phyloP scores from a whole-genome alignment of 352 stramenopile species.

The Pythium oligandrum region DNA sequence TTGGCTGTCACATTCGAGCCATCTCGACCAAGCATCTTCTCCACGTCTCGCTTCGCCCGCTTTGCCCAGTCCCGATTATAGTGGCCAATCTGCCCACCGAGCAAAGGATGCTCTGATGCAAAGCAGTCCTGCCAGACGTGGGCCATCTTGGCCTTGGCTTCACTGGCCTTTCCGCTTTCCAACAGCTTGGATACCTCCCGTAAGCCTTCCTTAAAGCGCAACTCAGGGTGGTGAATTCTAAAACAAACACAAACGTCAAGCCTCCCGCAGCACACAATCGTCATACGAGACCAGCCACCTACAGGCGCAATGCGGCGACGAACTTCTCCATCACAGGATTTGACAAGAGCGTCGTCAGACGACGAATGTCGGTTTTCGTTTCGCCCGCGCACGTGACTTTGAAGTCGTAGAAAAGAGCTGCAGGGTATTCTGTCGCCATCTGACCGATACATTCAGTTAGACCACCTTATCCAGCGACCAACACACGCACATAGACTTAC shows the following conservation, averaged over 20 bases:
- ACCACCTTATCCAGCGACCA: not conserved
- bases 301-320: constrained; percentile 68
- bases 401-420: constrained; percentile 81
- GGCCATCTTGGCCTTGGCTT: constrained; percentile 28
- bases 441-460: constrained; percentile 13
- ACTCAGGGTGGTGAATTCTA: constrained; percentile 76
- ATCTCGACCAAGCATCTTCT: constrained; percentile 70
- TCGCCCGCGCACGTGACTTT: constrained; percentile 52
- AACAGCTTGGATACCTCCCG: constrained; percentile 59
- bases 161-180: constrained; percentile 32
- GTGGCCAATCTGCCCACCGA: constrained; percentile 56
- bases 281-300: constrained; percentile 10
- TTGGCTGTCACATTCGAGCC: constrained; percentile 48
- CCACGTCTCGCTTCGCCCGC: constrained; percentile 33
- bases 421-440: constrained; percentile 70
- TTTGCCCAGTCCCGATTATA: constrained; percentile 73
- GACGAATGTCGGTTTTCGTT: constrained; percentile 41
- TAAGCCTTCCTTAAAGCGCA: constrained; percentile 77
- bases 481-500: constrained; percentile 20
- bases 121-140: constrained; percentile 67
- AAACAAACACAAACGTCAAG: constrained; percentile 2
- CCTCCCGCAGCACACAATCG: too few species aligned
- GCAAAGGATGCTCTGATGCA: constrained; percentile 31
- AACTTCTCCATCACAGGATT: constrained; percentile 82
- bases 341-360: constrained; percentile 42